Evolutionary conservation across 2,329 filamentous ascomycete species (phyloP), one percentile per base, ranked within the genome.

Genomic region (Fusarium nurragi): DNA sequence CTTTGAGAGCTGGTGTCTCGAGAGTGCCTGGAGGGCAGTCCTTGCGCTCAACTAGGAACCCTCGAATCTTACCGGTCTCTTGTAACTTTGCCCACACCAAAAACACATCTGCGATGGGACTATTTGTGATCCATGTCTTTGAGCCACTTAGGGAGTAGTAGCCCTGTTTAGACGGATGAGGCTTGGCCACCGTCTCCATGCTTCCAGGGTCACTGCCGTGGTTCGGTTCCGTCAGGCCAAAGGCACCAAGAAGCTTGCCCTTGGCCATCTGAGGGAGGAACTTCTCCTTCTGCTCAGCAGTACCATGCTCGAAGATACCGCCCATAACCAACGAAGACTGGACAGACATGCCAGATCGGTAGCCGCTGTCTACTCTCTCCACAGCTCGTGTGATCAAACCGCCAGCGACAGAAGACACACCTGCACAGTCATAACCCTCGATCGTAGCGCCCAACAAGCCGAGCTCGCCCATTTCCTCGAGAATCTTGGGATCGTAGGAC

Each of bases 111-210:
- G 93, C 87, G 70, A 97, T 96, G 5, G 93, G 93, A 9, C 91
- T 94, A 78, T 97, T 97, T 14, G 93, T 97, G 75, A 97, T 97
- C 93, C 93, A 97, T 1, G 94, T 97, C 83, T 97, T 97, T 46
- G 91, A 81, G 3, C 93, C 93, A 41, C 89, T 92, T 32, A 97
- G 79, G 39, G 88, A 86, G 71, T 90, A 91, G 76, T 93, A 92
- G 2, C 93, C 93, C 73, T 91, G 90, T 81, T 94, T 94, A 9
- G 87, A 89, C 7, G 93, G 91, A 75, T 97, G 93, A 45, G 89
- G 88, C 75, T 89, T 92, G n/a, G 93, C 94, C 11, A 86, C 84
- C 7, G 90, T 93, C 83, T 97, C 93, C 92, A 97, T 94, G 32
- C 90, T 92, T 14, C 93, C 93, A 6, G 93, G 93, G 74, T 97